Percentiles rank a stretch among this genome's conserved stretches.
These are phyloP conservation scores for Spiraea crenata DNA, from an alignment of 331 rosid species.

Conservation along the genomic window DNA sequence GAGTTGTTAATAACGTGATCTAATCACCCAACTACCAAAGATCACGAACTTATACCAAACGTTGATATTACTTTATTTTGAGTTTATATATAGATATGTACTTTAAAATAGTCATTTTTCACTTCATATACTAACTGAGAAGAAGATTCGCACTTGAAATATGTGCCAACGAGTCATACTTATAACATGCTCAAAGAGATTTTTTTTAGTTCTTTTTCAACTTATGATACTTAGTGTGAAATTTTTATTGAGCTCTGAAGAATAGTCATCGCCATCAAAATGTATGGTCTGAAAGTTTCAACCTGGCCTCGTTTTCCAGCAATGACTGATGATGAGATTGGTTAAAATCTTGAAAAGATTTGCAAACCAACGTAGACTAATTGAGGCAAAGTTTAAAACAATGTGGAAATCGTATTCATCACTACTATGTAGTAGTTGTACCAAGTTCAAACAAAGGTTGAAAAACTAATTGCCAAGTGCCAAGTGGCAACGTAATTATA, in stretches of 20 bases:
- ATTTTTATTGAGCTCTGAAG: background rate
- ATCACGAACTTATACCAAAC: too few species aligned
- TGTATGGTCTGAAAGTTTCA: background rate
- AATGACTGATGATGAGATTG: background rate
- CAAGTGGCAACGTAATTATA: background rate
- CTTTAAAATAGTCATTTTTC: too few species aligned
- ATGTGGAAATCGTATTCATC: background rate
- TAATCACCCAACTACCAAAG: background rate
- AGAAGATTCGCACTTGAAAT: too few species aligned
- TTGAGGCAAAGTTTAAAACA: background rate
- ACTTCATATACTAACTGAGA: too few species aligned
- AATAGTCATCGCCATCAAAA: constrained; percentile 4
- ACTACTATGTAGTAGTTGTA: constrained; percentile 14
- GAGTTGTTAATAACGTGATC: background rate
- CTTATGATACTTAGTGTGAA: background rate
- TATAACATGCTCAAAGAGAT: too few species aligned
- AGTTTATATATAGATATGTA: too few species aligned
- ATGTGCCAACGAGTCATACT: too few species aligned
- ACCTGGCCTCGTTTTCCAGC: constrained; percentile 6
- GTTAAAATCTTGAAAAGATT: background rate
- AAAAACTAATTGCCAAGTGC: background rate
- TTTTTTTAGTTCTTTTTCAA: too few species aligned
- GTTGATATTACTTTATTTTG: too few species aligned
- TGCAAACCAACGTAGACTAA: background rate
- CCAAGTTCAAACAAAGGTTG: constrained; percentile 11